phyloP scores from a whole-genome alignment of 768 basidiomycete genomes.

The Trametopsis cervina region DNA sequence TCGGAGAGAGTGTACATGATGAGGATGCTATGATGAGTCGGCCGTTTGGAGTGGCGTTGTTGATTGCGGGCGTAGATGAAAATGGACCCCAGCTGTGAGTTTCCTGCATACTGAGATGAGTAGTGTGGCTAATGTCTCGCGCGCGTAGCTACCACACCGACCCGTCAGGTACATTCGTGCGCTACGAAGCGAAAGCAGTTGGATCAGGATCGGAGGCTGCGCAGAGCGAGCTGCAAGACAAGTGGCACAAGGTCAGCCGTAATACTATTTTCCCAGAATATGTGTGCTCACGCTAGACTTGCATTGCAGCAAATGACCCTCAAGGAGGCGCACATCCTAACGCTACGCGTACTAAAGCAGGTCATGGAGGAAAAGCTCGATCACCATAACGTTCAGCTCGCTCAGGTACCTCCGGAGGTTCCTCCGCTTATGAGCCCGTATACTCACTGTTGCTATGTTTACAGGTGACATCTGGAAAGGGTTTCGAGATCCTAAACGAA shows the following conservation, averaged over 20 bases:
- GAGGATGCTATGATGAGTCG: conserved; percentile 99
- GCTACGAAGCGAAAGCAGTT: conserved; percentile 97
- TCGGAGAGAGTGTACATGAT: conserved; percentile 98
- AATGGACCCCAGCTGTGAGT: conserved; percentile 89
- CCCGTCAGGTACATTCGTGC: conserved; percentile 95
- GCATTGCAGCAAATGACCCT: conserved; percentile 80
- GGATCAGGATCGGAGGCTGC: conserved; percentile 98
- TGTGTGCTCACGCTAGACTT: not conserved
- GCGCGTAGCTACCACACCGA: conserved; percentile 96
- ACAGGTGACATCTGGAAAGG: conserved; percentile 73
- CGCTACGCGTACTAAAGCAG: conserved; percentile 89
- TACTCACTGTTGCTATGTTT: not conserved
- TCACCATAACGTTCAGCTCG: conserved; percentile 96
- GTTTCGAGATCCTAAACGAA: conserved; percentile 90
- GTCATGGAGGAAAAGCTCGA: conserved; percentile 99
- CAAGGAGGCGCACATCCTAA: conserved; percentile 78
- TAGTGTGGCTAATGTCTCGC: not conserved
- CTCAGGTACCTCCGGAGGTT: conserved; percentile 48
- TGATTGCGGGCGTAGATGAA: conserved; percentile 98
- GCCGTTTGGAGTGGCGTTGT: conserved; percentile 94
- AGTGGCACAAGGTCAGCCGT: conserved; percentile 82
- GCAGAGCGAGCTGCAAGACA: conserved; percentile 94
- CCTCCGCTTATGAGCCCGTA: not conserved
- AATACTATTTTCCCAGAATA: not conserved
- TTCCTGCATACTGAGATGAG: not conserved